Base-by-base conservation (phyloP, 495 filamentous ascomycete genomes). In the Filosporella fistucella region DNA sequence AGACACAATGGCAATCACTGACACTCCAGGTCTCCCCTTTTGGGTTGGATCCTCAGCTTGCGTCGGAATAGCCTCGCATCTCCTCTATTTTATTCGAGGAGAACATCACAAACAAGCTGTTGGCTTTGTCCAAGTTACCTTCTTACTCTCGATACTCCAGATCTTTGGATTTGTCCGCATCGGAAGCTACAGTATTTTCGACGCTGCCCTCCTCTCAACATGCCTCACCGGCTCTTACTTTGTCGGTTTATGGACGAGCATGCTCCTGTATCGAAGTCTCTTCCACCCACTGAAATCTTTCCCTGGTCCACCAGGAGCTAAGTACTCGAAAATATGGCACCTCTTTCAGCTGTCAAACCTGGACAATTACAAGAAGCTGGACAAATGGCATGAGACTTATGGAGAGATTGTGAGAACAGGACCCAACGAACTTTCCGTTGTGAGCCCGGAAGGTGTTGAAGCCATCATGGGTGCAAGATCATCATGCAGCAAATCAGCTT, bases 391-490 rank as follows among this genome's bases (percentile, higher is more conserved):
- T 30, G 28, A 30, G 8, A 30, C 8, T 8, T 30, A 30, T 30
- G 28, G 28, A n/a, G n/a, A 30, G 28, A 8, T 30, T 30, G 28
- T 30, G 8, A 30, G 28, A 14, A 43, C 18, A 28, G 66, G 63
- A 4, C 65, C 67, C 1, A 59, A 56, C 4, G 64, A 72, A 13
- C 48, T 74, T 3, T 71, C 71, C 0, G 67, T 76, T 17, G 54
- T 58, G 0, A 45, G 68, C 42, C 66, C 69, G 13, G 49, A 61
- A 1, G 66, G 62, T 3, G 54, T 74, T 2, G 22, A 49, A 4
- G 41, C 51, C 0, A 54, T 74, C 4, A 61, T 69, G 32, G 61
- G 70, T 0, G 32, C 56, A 0, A 45, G 60, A 2, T 50, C 68
- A 1, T 55, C 59, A 29, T 60, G 58, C 24, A 57, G 18, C 0